Base-by-base conservation (phyloP, 2,329 filamentous ascomycete genomes). In the Calonectria ilicicola region DNA sequence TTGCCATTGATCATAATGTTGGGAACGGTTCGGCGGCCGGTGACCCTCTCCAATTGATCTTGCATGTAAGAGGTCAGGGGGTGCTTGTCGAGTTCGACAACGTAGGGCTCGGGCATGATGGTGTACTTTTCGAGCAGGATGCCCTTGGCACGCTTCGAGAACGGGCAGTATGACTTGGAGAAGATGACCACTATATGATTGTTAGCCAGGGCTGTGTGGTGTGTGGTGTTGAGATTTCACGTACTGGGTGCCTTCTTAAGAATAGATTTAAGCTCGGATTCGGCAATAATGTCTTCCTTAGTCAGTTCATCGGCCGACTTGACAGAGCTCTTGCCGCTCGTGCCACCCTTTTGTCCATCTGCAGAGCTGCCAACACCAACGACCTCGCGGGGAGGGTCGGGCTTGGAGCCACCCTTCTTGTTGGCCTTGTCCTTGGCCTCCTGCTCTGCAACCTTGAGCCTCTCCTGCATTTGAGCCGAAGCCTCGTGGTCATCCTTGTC, bases 81-180 rank as follows among this genome's bases (percentile, higher is more conserved):
- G 81, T 98, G 95, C 75, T 91, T 84, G 84, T 99, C 95, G 15
- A 99, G 90, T 85, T 99, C 97, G 65, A 98, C 95, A 9, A 99
- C 93, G 80, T 92, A 94, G 0, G 97, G 97, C 14, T 91, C 85
- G 0, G 97, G 97, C 1, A 91, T 90, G 81, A 99, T 97, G 67
- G 87, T 88, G 87, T 98, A 98, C 78, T 93, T 93, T 26, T 96
- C 91, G 49, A 98, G 91, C 47, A 99, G 90, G 69, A 98, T 90
- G 51, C 89, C 88, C 85, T 99, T 99, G 56, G 97, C 97, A 78
- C 91, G 92, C 81, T 92, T 93, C 65, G 95, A 98, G 85, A 91
- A 93, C 1, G 94, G 95, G 84, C 97, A 99, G 85, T 96, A 98
- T 1, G 94, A 91, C 85, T 99, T 98, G 75, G 95, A 98, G 86